Evolutionary conservation across 148 eudicot genomes (phyloP).

Genomic region (Suaeda aralocaspica): DNA sequence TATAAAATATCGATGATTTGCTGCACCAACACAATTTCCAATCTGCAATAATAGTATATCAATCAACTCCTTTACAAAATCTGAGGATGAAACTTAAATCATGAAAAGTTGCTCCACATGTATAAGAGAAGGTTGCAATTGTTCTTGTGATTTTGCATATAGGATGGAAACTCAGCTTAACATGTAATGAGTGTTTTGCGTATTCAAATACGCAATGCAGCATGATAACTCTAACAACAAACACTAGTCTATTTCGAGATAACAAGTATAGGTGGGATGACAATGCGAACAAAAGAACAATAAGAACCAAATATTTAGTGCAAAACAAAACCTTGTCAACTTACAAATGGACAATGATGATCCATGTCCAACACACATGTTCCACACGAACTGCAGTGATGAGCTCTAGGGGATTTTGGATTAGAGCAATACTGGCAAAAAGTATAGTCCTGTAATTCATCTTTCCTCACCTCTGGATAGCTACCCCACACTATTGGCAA

Average conservation of each 20-base stretch:
- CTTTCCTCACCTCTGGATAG: constrained; percentile 73
- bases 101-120: neutral
- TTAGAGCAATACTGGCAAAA: constrained; percentile 75
- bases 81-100: neutral
- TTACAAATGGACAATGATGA: constrained; percentile 99
- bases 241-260: neutral
- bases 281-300: neutral
- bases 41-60: constrained; percentile 49
- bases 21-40: constrained; percentile 94
- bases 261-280: neutral
- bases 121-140: neutral
- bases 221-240: neutral
- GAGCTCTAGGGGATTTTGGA: constrained; percentile 87
- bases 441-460: constrained; percentile 67
- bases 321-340: constrained; percentile 23
- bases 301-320: constrained; percentile 3
- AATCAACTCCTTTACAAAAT: neutral
- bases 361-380: constrained; percentile 91
- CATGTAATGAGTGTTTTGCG: too few species aligned
- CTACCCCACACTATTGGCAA: constrained; percentile 72
- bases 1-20: constrained; percentile 69
- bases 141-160: neutral
- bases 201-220: neutral
- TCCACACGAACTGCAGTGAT: constrained; percentile 94
- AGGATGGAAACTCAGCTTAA: too few species aligned